Evolutionary conservation across 805 yeast genomes (phyloP).

Genomic region (Candida gorgasii): DNA sequence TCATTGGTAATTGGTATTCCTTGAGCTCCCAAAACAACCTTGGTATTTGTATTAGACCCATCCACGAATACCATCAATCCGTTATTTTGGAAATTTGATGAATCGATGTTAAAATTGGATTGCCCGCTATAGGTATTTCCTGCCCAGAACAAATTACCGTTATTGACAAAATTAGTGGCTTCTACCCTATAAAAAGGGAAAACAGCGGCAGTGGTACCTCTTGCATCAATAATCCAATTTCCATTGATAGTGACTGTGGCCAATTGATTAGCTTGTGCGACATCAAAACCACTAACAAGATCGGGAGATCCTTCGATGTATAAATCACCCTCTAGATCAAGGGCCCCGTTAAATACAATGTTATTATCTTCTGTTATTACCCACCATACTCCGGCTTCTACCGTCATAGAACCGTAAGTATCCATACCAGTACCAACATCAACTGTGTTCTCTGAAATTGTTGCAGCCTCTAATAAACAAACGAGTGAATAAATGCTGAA

Average conservation of each 20-base stretch:
- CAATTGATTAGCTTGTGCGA: not conserved
- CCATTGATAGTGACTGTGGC: not conserved
- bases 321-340: conserved; percentile 1
- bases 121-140: conserved; percentile 16
- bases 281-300: not conserved
- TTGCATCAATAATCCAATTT: not conserved
- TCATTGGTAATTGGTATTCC: conserved; percentile 18
- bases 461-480: not conserved
- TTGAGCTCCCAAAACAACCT: conserved; percentile 15
- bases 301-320: not conserved
- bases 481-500: no score
- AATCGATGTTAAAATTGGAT: conserved; percentile 11
- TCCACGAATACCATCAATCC: conserved; percentile 18
- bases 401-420: not conserved
- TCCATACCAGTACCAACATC: not conserved
- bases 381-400: conserved; percentile 5
- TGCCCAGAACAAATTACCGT: conserved; percentile 23
- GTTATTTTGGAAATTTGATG: conserved; percentile 15
- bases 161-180: conserved; percentile 16
- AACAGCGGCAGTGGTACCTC: not conserved
- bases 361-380: not conserved
- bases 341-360: conserved; percentile 1
- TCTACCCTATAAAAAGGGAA: not conserved
- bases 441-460: conserved; percentile 1
- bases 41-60: conserved; percentile 7